These are phyloP conservation scores for Kodamaea restingae DNA, from an alignment of 805 yeast species.

Conservation along the genomic window DNA sequence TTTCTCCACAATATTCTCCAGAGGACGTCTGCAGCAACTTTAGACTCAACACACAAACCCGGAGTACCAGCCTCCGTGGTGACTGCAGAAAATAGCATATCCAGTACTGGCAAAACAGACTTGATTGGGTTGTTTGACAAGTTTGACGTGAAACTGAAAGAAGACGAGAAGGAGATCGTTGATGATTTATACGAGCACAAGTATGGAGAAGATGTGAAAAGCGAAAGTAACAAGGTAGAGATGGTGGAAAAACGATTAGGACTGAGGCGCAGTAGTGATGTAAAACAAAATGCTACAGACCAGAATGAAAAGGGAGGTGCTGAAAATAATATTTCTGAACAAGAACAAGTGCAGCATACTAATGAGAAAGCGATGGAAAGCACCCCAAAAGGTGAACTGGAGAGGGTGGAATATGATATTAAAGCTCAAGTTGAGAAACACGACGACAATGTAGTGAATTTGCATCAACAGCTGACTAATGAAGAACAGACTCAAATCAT, in stretches of 20 bases:
- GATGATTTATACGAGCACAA: constrained; percentile 10
- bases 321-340: too few species aligned
- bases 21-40: constrained; percentile 5
- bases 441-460: too few species aligned
- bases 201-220: constrained; percentile 7
- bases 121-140: constrained; percentile 34
- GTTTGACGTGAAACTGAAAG: constrained; percentile 22
- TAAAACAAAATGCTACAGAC: neutral
- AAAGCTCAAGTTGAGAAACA: too few species aligned
- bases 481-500: too few species aligned
- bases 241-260: constrained; percentile 5
- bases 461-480: too few species aligned
- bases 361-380: too few species aligned
- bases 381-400: too few species aligned
- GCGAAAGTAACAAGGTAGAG: neutral
- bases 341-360: too few species aligned
- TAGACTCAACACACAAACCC: constrained; percentile 8
- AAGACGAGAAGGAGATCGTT: constrained; percentile 8
- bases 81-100: constrained; percentile 8
- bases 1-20: constrained; percentile 16
- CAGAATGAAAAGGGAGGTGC: neutral
- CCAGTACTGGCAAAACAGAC: constrained; percentile 12
- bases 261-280: neutral
- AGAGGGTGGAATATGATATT: too few species aligned
- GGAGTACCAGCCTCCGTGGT: constrained; percentile 5